These are phyloP conservation scores for Pleurotus ostreatus DNA, from an alignment of 768 basidiomycete species.

Conservation along the genomic window DNA sequence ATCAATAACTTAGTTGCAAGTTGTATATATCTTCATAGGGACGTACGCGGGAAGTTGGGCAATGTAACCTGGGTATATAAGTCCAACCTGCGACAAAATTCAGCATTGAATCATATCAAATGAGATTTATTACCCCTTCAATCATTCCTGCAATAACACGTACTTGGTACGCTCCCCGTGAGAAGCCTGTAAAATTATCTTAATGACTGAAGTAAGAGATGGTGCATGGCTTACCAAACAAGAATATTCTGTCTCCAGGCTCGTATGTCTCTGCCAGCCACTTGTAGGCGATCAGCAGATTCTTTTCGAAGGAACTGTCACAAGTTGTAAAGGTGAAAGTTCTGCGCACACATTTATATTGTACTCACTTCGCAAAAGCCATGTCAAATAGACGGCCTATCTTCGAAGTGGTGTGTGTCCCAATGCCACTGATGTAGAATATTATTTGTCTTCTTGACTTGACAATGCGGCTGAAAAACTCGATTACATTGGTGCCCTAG, in stretches of 20 bases:
- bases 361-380: too few relatives aligned
- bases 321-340: background rate
- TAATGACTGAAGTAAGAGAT: background rate
- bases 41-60: slow-evolving; percentile 35
- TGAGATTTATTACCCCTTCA: slow-evolving; percentile 24
- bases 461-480: slow-evolving; percentile 19
- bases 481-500: slow-evolving; percentile 29
- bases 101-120: background rate
- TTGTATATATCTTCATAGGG: too few relatives aligned
- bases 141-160: slow-evolving; percentile 43
- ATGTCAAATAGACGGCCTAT: too few relatives aligned
- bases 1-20: background rate
- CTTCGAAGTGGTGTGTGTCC: slow-evolving; percentile 9
- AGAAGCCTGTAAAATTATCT: slow-evolving; percentile 33
- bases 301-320: slow-evolving; percentile 29
- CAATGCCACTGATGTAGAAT: slow-evolving; percentile 28
- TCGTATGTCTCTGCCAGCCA: slow-evolving; percentile 38
- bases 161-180: slow-evolving; percentile 45
- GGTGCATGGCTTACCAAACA: slow-evolving; percentile 30
- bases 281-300: slow-evolving; percentile 31
- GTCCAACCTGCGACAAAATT: slow-evolving; percentile 35
- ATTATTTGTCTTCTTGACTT: slow-evolving; percentile 20
- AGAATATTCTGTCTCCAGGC: slow-evolving; percentile 33
- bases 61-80: slow-evolving; percentile 35
- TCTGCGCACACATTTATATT: too few relatives aligned